A percentile compares a stretch with the other conserved stretches of the same genome.
phyloP scores from a whole-genome alignment of 2,329 filamentous ascomycete species.

The Bipolaris sorokiniana region DNA sequence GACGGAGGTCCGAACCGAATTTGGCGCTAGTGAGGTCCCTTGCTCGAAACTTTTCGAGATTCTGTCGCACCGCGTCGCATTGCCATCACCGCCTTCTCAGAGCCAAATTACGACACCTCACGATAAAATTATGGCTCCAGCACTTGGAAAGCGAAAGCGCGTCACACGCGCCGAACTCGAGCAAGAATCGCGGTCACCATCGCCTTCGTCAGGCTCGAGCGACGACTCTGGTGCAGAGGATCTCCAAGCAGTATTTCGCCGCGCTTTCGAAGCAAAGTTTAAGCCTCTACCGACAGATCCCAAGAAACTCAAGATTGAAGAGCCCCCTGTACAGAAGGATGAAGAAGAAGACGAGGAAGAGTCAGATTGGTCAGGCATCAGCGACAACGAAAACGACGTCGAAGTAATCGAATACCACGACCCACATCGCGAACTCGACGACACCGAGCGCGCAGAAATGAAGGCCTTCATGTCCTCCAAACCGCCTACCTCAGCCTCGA shows the following conservation, averaged over 20 bases:
- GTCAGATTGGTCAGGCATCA: constrained; percentile 68
- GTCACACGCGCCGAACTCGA: constrained; percentile 41
- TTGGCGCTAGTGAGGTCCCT: constrained; percentile 21
- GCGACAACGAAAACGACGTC: constrained; percentile 52
- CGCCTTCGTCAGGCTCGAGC: constrained; percentile 35
- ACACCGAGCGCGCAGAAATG: constrained; percentile 63
- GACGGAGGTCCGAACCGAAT: constrained; percentile 32
- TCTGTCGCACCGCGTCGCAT: not conserved
- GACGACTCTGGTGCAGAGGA: constrained; percentile 53
- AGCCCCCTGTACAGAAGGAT: constrained; percentile 37
- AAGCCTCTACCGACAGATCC: constrained; percentile 65
- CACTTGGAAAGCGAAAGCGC: constrained; percentile 56
- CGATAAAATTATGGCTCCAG: constrained; percentile 42
- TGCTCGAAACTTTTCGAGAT: constrained; percentile 12
- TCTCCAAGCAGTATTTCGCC: constrained; percentile 76
- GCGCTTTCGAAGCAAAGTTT: constrained; percentile 89
- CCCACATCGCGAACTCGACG: constrained; percentile 18
- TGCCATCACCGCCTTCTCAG: not conserved
- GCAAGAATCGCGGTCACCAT: constrained; percentile 33
- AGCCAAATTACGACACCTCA: not conserved
- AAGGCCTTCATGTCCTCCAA: constrained; percentile 77
- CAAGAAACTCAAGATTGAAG: constrained; percentile 36
- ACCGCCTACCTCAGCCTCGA: constrained; percentile 52
- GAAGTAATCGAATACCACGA: constrained; percentile 53
- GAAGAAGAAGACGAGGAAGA: constrained; percentile 44